Evolutionary conservation across 495 filamentous ascomycete species (phyloP).

Genomic region (Bombardia bombarda): DNA sequence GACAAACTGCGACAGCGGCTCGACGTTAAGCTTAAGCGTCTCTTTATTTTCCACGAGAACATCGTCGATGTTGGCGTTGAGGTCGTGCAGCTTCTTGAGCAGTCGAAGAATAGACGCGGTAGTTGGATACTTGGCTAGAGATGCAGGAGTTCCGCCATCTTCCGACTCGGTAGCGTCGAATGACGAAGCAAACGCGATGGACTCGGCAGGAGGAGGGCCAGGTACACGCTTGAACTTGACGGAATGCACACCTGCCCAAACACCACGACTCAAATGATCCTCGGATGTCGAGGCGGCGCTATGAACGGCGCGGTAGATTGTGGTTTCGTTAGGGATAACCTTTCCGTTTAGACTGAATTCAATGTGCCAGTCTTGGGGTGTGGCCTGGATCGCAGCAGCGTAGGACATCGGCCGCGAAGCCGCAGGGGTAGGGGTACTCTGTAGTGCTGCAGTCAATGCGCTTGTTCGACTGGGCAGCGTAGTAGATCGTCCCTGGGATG

Average conservation of each 20-base stretch:
- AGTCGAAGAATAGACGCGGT: constrained; percentile 84
- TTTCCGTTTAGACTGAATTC: constrained; percentile 87
- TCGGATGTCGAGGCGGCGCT: constrained; percentile 56
- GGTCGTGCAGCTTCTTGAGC: constrained; percentile 82
- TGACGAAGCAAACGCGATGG: constrained; percentile 52
- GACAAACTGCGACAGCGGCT: constrained; percentile 91
- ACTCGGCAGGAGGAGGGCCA: constrained; percentile 81
- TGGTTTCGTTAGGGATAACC: constrained; percentile 81
- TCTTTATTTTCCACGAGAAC: constrained; percentile 86
- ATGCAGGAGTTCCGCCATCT: constrained; percentile 60
- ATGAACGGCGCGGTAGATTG: constrained; percentile 92
- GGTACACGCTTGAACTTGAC: constrained; percentile 84
- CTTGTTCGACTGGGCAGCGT: constrained; percentile 31
- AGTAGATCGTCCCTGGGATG: constrained; percentile 52
- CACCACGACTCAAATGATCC: constrained; percentile 60
- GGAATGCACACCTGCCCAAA: constrained; percentile 85
- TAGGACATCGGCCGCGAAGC: constrained; percentile 61
- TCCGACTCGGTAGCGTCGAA: constrained; percentile 39
- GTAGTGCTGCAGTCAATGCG: constrained; percentile 39
- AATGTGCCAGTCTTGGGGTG: constrained; percentile 95
- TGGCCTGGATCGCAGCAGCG: constrained; percentile 67
- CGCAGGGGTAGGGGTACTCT: constrained; percentile 42
- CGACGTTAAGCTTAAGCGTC: constrained; percentile 57
- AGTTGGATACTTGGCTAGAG: constrained; percentile 73
- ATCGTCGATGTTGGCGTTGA: constrained; percentile 93